A percentile compares a stretch with the other conserved stretches of the same genome.
Conservation (phyloP, 2,329 filamentous ascomycete species). For the Pyricularia sp. region DNA sequence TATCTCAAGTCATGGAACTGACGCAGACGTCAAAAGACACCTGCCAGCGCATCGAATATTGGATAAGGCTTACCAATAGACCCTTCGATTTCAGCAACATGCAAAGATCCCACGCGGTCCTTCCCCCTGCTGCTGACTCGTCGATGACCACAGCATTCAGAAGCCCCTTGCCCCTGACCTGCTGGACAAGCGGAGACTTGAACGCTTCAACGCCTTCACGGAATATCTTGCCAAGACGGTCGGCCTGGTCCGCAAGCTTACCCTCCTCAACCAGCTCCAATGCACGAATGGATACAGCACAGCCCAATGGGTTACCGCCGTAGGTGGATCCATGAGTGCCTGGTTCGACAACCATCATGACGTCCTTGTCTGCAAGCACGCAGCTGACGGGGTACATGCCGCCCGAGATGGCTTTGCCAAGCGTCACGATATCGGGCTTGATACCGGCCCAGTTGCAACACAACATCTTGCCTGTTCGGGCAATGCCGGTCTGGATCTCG, state of each 20-base stretch:
- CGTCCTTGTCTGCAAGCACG: slow-evolving; percentile 73
- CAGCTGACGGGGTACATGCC: slow-evolving; percentile 98
- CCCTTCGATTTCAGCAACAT: slow-evolving; percentile 93
- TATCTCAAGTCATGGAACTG: background rate
- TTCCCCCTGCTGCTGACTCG: slow-evolving; percentile 70
- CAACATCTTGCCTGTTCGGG: slow-evolving; percentile 83
- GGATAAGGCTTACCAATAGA: slow-evolving; percentile 55
- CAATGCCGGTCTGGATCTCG: slow-evolving; percentile 97
- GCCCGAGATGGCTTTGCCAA: slow-evolving; percentile 95
- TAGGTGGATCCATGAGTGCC: slow-evolving; percentile 98
- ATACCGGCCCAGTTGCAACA: slow-evolving; percentile 91
- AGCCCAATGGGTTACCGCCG: slow-evolving; percentile 90
- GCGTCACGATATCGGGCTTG: slow-evolving; percentile 86
- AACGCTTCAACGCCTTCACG: slow-evolving; percentile 64
- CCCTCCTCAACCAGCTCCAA: slow-evolving; percentile 91
- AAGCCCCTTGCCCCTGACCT: slow-evolving; percentile 81
- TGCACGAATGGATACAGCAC: slow-evolving; percentile 87
- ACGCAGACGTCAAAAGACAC: background rate
- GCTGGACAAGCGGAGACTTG: slow-evolving; percentile 66
- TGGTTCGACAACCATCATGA: slow-evolving; percentile 93
- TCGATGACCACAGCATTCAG: slow-evolving; percentile 96
- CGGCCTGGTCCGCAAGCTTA: slow-evolving; percentile 64
- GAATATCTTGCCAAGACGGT: slow-evolving; percentile 71
- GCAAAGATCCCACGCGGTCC: slow-evolving; percentile 92
- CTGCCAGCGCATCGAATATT: slow-evolving; percentile 4